Conservation (phyloP, 176 grass and related monocot species). For the Carex parvula region DNA sequence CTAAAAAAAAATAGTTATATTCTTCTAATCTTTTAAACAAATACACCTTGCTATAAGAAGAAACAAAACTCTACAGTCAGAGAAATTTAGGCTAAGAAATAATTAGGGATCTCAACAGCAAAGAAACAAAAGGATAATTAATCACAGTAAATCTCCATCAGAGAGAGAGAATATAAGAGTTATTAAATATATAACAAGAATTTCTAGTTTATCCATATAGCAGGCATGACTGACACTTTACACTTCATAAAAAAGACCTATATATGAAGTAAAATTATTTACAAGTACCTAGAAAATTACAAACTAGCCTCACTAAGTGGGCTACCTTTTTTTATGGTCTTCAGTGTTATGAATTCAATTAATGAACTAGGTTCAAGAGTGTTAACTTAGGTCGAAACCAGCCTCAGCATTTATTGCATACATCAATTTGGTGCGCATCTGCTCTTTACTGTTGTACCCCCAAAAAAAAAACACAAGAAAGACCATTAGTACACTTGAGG, state of each 20-base stretch:
- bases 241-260: slow-evolving; percentile 6
- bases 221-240: background rate
- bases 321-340: background rate
- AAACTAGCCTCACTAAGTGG: slow-evolving; percentile 1
- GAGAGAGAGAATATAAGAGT: background rate
- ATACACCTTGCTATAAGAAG: too few species aligned
- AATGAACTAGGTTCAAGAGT: background rate
- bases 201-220: background rate
- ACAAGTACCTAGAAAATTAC: slow-evolving; percentile 19
- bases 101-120: too few species aligned
- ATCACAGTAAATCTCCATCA: background rate
- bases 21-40: too few species aligned
- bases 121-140: background rate
- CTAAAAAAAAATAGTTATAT: too few species aligned
- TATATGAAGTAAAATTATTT: slow-evolving; percentile 19
- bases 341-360: slow-evolving; percentile 8
- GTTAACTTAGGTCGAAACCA: slow-evolving; percentile 93
- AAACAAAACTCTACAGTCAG: too few species aligned
- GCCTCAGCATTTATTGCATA: slow-evolving; percentile 95
- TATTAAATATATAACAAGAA: background rate
- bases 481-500: background rate
- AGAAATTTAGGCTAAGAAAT: too few species aligned
- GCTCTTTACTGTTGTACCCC: slow-evolving; percentile 64
- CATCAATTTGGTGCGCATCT: slow-evolving; percentile 77
- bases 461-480: background rate